These are phyloP conservation scores for Talaromyces sp. DNA, from an alignment of 2,329 filamentous ascomycete species.

Conservation along the genomic window DNA sequence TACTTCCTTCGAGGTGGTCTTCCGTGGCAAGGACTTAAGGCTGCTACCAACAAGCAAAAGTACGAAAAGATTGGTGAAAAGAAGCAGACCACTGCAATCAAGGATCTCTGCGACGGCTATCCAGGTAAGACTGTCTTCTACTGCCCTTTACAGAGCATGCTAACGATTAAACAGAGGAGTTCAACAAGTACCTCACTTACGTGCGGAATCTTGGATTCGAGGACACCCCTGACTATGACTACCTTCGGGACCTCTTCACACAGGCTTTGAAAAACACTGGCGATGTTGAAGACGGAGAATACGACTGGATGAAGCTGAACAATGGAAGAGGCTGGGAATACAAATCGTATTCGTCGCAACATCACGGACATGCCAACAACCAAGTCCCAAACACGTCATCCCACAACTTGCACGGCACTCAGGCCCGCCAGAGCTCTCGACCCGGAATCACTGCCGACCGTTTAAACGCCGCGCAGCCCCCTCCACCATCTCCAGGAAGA, in stretches of 20 bases:
- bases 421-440: constrained; percentile 54
- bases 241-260: constrained; percentile 91
- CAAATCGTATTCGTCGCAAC: constrained; percentile 60
- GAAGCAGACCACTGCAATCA: constrained; percentile 96
- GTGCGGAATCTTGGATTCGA: constrained; percentile 97
- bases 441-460: constrained; percentile 69
- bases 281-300: constrained; percentile 94
- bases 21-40: constrained; percentile 63
- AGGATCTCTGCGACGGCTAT: constrained; percentile 93
- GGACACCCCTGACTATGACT: constrained; percentile 97
- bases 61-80: constrained; percentile 99
- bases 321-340: constrained; percentile 90
- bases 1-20: constrained; percentile 62
- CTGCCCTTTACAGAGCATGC: constrained; percentile 20
- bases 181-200: constrained; percentile 95
- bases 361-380: constrained; percentile 71
- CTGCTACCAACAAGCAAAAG: constrained; percentile 82
- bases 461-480: constrained; percentile 92
- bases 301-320: constrained; percentile 99
- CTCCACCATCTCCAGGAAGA: constrained; percentile 77
- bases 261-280: constrained; percentile 91
- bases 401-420: constrained; percentile 70
- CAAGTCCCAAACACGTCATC: constrained; percentile 73
- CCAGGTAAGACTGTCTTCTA: constrained; percentile 50
- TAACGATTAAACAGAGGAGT: constrained; percentile 59